phyloP scores from a whole-genome alignment of 495 filamentous ascomycete genomes.

The Trichocladium uniseriatum region DNA sequence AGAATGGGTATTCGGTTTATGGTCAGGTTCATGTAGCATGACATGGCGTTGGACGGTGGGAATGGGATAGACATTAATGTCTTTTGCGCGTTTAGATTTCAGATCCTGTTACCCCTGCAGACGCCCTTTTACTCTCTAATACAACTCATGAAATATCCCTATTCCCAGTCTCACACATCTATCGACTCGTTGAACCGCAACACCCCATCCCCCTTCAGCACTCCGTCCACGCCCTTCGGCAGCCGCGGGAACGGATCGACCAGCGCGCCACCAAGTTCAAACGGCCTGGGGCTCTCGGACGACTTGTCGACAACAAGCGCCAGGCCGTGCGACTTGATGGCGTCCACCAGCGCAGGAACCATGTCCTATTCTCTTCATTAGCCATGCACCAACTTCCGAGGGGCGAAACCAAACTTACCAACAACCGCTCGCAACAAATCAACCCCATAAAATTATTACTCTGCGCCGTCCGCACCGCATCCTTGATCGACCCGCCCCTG shows the following conservation, averaged over 20 bases:
- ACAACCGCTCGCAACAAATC: conserved; percentile 73
- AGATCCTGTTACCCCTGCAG: too few species aligned
- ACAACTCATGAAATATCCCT: background rate
- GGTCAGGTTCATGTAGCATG: too few species aligned
- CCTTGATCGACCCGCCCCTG: conserved; percentile 69
- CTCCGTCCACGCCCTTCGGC: conserved; percentile 69
- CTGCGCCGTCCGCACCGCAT: conserved; percentile 85
- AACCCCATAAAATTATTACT: conserved; percentile 98
- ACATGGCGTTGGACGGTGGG: too few species aligned
- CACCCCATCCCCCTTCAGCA: conserved; percentile 76
- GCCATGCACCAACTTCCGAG: conserved; percentile 3
- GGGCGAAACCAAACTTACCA: conserved; percentile 49
- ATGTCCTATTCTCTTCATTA: conserved; percentile 66
- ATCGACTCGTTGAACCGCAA: conserved; percentile 89
- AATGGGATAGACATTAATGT: too few species aligned
- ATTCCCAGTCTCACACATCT: conserved; percentile 61
- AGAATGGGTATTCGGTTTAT: conserved; percentile 1
- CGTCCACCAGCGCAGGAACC: conserved; percentile 82
- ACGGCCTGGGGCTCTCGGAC: conserved; percentile 24
- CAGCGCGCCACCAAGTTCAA: conserved; percentile 13
- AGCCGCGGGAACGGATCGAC: conserved; percentile 38
- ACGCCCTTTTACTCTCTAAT: too few species aligned
- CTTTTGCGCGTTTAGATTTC: too few species aligned
- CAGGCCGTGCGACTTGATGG: conserved; percentile 87
- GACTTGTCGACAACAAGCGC: conserved; percentile 88